A percentile compares a stretch with the other conserved stretches of the same genome.
Evolutionary conservation across 2,329 filamentous ascomycete species (phyloP).

Genomic region (Ophiocordyceps camponoti-rufipedis): DNA sequence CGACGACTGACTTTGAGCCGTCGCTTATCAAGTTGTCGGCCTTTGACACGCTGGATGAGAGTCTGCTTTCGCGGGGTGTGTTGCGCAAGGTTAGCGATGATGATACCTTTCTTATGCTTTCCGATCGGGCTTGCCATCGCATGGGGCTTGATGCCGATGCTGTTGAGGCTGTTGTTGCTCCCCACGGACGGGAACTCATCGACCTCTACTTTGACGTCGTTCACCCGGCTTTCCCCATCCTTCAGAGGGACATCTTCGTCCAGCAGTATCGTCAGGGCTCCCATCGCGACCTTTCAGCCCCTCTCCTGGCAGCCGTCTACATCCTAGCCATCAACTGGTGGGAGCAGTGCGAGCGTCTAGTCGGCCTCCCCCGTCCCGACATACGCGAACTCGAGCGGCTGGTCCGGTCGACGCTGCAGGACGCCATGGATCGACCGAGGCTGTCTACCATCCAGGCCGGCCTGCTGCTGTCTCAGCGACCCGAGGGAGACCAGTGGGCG

Average conservation of each 20-base stretch:
- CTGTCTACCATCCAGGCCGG: constrained; percentile 66
- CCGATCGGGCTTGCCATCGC: constrained; percentile 56
- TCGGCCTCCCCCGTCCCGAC: constrained; percentile 48
- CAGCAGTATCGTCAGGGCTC: constrained; percentile 54
- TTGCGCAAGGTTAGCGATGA: constrained; percentile 59
- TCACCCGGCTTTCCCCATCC: constrained; percentile 65
- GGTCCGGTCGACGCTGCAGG: constrained; percentile 51
- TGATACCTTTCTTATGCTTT: constrained; percentile 66
- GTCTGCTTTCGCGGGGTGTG: constrained; percentile 47
- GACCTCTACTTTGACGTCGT: constrained; percentile 69
- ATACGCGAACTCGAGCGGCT: constrained; percentile 55
- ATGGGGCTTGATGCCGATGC: constrained; percentile 48
- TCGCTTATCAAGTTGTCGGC: constrained; percentile 65
- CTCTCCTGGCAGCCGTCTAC: constrained; percentile 64
- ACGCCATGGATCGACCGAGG: constrained; percentile 68
- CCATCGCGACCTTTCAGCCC: constrained; percentile 56
- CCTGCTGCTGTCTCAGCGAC: constrained; percentile 54
- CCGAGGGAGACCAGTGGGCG: constrained; percentile 65
- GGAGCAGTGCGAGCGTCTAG: constrained; percentile 52
- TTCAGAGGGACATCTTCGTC: constrained; percentile 64
- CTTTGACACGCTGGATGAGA: constrained; percentile 70
- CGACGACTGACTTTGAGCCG: constrained; percentile 69
- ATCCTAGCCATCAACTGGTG: constrained; percentile 80
- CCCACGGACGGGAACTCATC: constrained; percentile 59
- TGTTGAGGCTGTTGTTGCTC: constrained; percentile 58